Evolutionary conservation across 2,329 filamentous ascomycete species (phyloP).

Genomic region (Tolypocladium paradoxum): DNA sequence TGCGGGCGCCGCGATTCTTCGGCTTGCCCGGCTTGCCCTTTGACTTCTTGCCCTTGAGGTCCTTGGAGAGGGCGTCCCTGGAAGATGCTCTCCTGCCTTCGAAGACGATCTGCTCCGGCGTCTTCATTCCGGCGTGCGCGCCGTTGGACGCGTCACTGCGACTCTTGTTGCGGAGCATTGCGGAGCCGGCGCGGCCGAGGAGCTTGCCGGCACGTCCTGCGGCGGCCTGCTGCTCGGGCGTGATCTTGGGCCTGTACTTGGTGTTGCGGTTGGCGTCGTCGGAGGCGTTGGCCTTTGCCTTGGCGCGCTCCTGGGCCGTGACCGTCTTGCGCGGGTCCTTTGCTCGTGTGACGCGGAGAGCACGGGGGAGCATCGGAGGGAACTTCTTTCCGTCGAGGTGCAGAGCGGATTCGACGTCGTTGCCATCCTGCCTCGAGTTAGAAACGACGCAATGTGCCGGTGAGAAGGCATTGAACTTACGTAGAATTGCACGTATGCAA

Average conservation of each 20-base stretch:
- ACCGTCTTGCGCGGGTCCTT: slow-evolving; percentile 58
- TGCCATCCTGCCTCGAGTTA: slow-evolving; percentile 48
- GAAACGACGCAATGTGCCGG: not conserved
- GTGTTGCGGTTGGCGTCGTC: slow-evolving; percentile 29
- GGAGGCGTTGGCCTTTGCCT: slow-evolving; percentile 21
- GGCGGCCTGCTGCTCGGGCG: slow-evolving; percentile 57
- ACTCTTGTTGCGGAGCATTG: slow-evolving; percentile 28
- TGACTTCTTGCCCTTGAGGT: slow-evolving; percentile 46
- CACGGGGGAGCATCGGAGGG: slow-evolving; percentile 83
- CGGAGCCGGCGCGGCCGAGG: slow-evolving; percentile 57
- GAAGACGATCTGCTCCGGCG: slow-evolving; percentile 65
- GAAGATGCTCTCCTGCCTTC: slow-evolving; percentile 67
- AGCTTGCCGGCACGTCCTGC: slow-evolving; percentile 66
- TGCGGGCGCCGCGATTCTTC: slow-evolving; percentile 25
- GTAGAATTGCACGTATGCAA: slow-evolving; percentile 95
- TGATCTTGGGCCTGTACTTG: slow-evolving; percentile 59
- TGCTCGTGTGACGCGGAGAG: slow-evolving; percentile 76
- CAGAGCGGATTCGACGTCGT: slow-evolving; percentile 82
- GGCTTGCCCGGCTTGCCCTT: slow-evolving; percentile 31
- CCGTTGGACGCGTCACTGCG: slow-evolving; percentile 10
- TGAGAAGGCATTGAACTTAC: slow-evolving; percentile 26
- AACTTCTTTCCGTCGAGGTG: slow-evolving; percentile 85
- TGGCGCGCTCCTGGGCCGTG: slow-evolving; percentile 28
- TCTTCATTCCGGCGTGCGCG: slow-evolving; percentile 29
- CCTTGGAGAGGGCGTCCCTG: slow-evolving; percentile 53